phyloP scores from a whole-genome alignment of 305 asterid species.

The Fraxinus ornus region DNA sequence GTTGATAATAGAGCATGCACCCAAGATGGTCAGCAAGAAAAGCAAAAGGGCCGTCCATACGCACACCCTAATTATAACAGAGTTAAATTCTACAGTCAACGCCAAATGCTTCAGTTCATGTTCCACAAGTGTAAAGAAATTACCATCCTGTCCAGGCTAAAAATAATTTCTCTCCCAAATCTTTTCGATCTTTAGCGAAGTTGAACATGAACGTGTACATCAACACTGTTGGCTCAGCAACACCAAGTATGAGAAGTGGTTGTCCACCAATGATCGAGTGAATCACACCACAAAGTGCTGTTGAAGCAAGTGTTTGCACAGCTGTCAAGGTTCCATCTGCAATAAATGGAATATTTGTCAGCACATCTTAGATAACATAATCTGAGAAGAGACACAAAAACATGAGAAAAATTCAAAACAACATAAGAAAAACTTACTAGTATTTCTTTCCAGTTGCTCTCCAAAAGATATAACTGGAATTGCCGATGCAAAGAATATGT shows the following conservation, averaged over 20 bases:
- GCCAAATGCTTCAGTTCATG: conserved; percentile 11
- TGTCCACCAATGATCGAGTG: conserved; percentile 96
- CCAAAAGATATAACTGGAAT: conserved; percentile 97
- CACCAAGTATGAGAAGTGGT: conserved; percentile 91
- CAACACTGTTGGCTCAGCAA: conserved; percentile 94
- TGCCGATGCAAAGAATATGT: conserved; percentile 97
- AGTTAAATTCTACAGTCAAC: conserved; percentile 22
- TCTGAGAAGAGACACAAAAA: neutral
- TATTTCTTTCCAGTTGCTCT: conserved; percentile 87
- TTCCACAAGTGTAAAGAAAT: conserved; percentile 11
- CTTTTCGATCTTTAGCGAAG: conserved; percentile 80
- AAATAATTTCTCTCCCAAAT: conserved; percentile 71
- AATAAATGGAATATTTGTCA: neutral
- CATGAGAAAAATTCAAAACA: conserved; percentile 3
- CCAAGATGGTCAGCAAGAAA: conserved; percentile 83
- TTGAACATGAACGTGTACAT: conserved; percentile 97
- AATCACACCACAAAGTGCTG: conserved; percentile 87
- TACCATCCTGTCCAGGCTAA: conserved; percentile 98
- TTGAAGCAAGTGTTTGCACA: conserved; percentile 92
- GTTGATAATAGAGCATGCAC: conserved; percentile 91
- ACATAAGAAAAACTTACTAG: conserved; percentile 38
- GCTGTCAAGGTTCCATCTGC: conserved; percentile 92
- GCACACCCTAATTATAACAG: conserved; percentile 67
- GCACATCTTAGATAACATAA: conserved; percentile 1
- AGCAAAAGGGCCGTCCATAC: conserved; percentile 93